These are phyloP conservation scores for Panellus pusillus DNA, from an alignment of 768 basidiomycete species.

Conservation along the genomic window DNA sequence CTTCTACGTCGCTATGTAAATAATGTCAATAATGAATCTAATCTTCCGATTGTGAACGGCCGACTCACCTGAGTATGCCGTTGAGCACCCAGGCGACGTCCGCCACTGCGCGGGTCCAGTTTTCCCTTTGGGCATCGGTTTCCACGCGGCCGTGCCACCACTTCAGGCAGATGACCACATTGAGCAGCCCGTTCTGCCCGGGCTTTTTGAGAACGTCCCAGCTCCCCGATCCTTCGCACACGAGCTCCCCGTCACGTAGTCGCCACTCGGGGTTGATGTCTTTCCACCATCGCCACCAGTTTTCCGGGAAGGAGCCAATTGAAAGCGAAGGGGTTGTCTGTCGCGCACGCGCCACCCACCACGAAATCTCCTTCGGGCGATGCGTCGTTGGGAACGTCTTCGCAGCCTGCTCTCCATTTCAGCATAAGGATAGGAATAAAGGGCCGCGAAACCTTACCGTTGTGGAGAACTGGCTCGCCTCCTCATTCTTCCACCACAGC, in stretches of 20 bases:
- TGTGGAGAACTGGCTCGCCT: not conserved
- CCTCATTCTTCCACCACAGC: not conserved
- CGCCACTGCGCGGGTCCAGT: not conserved
- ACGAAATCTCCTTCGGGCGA: not conserved
- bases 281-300: slow-evolving; percentile 5
- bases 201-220: slow-evolving; percentile 2
- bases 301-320: not conserved
- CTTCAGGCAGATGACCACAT: not conserved
- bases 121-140: not conserved
- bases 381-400: not conserved
- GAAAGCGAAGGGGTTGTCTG: not conserved
- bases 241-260: not conserved
- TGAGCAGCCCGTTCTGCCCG: slow-evolving; percentile 1
- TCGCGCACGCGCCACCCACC: not conserved
- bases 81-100: slow-evolving; percentile 1
- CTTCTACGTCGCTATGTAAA: too few species aligned
- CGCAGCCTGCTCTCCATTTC: not conserved
- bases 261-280: slow-evolving; percentile 1
- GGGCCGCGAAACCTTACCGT: not conserved
- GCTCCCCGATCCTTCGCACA: not conserved
- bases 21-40: too few species aligned
- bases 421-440: not conserved
- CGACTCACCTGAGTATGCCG: not conserved
- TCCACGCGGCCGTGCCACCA: not conserved
- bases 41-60: too few species aligned